phyloP scores from a whole-genome alignment of 495 filamentous ascomycete genomes.

The Daldinia childiae region DNA sequence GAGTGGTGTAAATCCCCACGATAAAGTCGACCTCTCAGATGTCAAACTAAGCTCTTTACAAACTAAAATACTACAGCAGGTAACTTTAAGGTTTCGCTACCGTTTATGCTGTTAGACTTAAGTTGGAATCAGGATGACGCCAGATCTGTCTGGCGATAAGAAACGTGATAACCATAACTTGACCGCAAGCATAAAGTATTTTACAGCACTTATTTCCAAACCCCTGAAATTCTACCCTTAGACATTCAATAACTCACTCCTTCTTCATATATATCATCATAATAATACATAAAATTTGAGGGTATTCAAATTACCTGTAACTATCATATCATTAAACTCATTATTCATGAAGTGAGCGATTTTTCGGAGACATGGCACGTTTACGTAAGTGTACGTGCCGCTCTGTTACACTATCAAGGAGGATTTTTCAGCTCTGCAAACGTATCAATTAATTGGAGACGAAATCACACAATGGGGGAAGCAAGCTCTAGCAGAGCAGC shows the following conservation, averaged over 20 bases:
- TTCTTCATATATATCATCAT: background rate
- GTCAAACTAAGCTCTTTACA: background rate
- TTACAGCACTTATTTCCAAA: background rate
- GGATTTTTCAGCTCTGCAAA: background rate
- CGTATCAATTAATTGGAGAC: constrained; percentile 1
- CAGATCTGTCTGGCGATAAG: background rate
- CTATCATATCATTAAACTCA: too few relatives aligned
- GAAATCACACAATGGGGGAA: background rate
- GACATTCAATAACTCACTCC: background rate
- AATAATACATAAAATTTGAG: background rate
- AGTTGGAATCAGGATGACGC: background rate
- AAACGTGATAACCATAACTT: background rate
- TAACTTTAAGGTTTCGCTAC: background rate
- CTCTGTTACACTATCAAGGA: background rate
- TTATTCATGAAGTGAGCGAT: background rate
- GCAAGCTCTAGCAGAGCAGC: background rate
- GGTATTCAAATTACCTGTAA: too few relatives aligned
- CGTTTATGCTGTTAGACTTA: background rate
- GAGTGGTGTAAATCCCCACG: background rate
- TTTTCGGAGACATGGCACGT: background rate
- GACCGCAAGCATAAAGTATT: background rate
- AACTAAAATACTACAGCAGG: too few relatives aligned
- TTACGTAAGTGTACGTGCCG: background rate
- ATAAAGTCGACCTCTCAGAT: background rate
- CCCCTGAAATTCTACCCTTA: background rate